These are phyloP conservation scores for Verticillium dahliae DNA, from an alignment of 2,329 filamentous ascomycete species.

Conservation along the genomic window DNA sequence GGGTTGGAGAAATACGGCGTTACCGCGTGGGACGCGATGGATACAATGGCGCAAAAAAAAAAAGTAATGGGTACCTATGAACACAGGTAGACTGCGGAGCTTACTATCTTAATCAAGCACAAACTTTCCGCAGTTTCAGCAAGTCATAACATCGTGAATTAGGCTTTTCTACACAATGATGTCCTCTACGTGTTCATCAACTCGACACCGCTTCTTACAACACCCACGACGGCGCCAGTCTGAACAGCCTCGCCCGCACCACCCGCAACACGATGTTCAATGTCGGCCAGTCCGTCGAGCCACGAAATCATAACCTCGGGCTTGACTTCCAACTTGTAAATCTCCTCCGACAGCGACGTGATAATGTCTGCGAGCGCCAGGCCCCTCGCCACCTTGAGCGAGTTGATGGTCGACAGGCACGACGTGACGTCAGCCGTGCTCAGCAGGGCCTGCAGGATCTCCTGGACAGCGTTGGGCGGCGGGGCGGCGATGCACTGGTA, in stretches of 20 bases:
- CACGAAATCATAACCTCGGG: constrained; percentile 83
- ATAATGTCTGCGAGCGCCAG: constrained; percentile 91
- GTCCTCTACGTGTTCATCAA: constrained; percentile 37
- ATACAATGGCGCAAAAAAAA: neutral
- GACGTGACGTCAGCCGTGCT: constrained; percentile 82
- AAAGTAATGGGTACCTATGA: neutral
- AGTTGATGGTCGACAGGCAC: constrained; percentile 81
- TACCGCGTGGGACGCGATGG: neutral
- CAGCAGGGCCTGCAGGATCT: constrained; percentile 78
- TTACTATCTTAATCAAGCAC: neutral
- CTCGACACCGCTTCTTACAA: constrained; percentile 81
- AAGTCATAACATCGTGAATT: neutral
- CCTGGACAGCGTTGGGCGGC: constrained; percentile 78
- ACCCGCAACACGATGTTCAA: constrained; percentile 85
- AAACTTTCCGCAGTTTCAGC: neutral
- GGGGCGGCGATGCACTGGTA: constrained; percentile 97
- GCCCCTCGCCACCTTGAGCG: constrained; percentile 78
- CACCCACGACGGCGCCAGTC: constrained; percentile 86
- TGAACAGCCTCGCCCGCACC: constrained; percentile 84
- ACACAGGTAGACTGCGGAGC: neutral
- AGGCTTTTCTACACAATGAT: neutral
- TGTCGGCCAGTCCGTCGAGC: constrained; percentile 84
- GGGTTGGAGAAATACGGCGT: neutral
- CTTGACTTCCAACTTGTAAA: constrained; percentile 76
- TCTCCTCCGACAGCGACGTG: constrained; percentile 75